Percentiles rank a stretch among this genome's conserved stretches.
Evolutionary conservation across 208 protist species (phyloP).

Genomic region (Trypanosoma caninum): DNA sequence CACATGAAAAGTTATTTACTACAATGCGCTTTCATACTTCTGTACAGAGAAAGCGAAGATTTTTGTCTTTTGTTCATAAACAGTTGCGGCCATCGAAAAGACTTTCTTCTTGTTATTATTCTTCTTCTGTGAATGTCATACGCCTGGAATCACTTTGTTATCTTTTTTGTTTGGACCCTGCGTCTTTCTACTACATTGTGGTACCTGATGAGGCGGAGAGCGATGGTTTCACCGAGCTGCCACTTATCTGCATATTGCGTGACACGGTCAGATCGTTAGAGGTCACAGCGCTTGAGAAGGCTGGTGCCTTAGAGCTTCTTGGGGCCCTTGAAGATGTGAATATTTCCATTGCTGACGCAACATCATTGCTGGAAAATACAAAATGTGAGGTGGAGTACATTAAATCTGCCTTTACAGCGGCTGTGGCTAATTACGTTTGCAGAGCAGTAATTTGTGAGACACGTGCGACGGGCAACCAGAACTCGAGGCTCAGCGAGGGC

Average conservation of each 20-base stretch:
- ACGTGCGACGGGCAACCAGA: background rate
- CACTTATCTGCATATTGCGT: conserved; percentile 13
- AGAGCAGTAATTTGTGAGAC: background rate
- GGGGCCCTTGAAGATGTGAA: conserved; percentile 7
- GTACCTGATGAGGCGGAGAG: conserved; percentile 6
- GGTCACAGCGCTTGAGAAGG: conserved; percentile 15
- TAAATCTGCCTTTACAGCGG: conserved; percentile 1
- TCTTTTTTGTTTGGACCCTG: conserved; percentile 21
- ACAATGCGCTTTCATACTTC: conserved; percentile 28
- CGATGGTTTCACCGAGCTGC: background rate
- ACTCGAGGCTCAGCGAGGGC: background rate
- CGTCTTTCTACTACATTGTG: conserved; percentile 22
- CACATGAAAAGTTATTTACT: conserved; percentile 23
- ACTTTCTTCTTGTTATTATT: background rate
- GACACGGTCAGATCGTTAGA: conserved; percentile 6
- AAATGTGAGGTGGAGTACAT: background rate
- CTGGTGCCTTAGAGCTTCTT: conserved; percentile 15
- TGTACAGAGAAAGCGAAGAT: conserved; percentile 4
- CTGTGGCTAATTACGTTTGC: conserved; percentile 19
- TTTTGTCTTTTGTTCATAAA: conserved; percentile 8
- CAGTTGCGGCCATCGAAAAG: background rate
- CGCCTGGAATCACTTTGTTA: conserved; percentile 18
- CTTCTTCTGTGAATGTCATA: conserved; percentile 7
- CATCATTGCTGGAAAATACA: background rate
- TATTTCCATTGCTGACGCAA: conserved; percentile 1